Evolutionary conservation across 192 early-diverging fungal species (phyloP), one percentile per base, ranked within the genome.

Genomic region (Anaeromyces robustus): DNA sequence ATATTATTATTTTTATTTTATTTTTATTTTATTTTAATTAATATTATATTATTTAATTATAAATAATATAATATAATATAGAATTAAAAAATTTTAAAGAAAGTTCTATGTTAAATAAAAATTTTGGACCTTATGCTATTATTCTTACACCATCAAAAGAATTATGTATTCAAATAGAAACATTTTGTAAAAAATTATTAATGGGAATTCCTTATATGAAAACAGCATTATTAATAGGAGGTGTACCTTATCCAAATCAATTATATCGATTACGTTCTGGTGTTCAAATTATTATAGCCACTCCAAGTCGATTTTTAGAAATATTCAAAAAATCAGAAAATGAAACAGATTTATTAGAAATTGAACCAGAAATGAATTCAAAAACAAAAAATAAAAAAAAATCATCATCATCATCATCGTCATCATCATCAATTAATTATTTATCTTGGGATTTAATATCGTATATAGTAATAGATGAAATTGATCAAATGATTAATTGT

Each of bases 161-260:
- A 68, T 26, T 68, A 9, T 68, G 52, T 68, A 68, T 68, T n/a
- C 52, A 68, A n/a, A 9, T 68, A 9, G 52, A 68, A n/a, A 28
- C 52, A 4, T 9, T 68, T 9, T 68, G 52, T 68, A 68, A 68
- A n/a, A 68, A 68, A 68, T 68, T 68, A 68, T 68, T 68, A 22
- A 26, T n/a, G 26, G 52, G 52, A n/a, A 68, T 68, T 7, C 52
- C 52, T 1, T 68, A 68, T 68, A 68, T 68, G 52, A 68, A 68
- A 41, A 92, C 90, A 6, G 88, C 84, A 7, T 41, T 91, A 4
- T 80, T 92, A 29, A 85, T 89, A 2, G 90, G 90, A 30, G 90
- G 90, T 0, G 81, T 85, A 28, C 90, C 90, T 0, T 80, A 90
- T 78, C 83, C 88, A 39, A 88, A 84, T 28, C 90, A 92, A 77